Evolutionary conservation across 1,284 basidiomycete genomes (phyloP), one percentile per base, ranked within the genome.

Genomic region (Cerrena zonata): DNA sequence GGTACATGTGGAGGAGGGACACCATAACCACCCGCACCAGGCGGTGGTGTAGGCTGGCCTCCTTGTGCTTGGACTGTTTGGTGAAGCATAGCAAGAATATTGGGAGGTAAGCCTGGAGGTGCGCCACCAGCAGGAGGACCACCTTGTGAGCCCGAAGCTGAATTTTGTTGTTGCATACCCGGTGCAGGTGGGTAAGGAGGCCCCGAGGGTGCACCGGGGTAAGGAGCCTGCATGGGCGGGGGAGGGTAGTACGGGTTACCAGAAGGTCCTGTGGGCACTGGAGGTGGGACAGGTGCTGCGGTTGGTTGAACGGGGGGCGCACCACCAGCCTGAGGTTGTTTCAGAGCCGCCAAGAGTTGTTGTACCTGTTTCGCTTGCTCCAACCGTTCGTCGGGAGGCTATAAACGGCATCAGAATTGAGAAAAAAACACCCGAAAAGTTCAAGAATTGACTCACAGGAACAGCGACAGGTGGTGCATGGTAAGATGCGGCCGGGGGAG

Each of bases 301-400:
- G 39, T 47, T 12, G 50, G 59, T 36, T 12, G 46, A 34, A 10
- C 13, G 38, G 18, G 50, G 19, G 69, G 57, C 10, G 63, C 53
- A 19, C 62, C 54, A 40, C 68, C 71, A 51, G 67, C 64, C 57
- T 74, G 73, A 3, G 84, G 85, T 55, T 85, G 83, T 58, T 90
- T 91, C 48, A 90, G 66, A 10, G 89, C 87, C 7, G 86, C 88
- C 23, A 90, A 70, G 4, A 91, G 70, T 73, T 89, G 86, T 60
- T 91, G 88, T 2, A 91, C 88, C 65, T 80, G 87, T 50, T 83
- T 79, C 3, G 88, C 89, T 71, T 90, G 86, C 60, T 90, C 88
- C 23, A 91, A 70, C 22, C 87, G 84, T 49, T 89, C 86, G 53
- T 88, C 84, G 34, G 72, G 65, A 30, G 70, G 62, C 71, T 73